phyloP scores from a whole-genome alignment of 768 basidiomycete genomes.

The Xerocomus brunneocitrinus region DNA sequence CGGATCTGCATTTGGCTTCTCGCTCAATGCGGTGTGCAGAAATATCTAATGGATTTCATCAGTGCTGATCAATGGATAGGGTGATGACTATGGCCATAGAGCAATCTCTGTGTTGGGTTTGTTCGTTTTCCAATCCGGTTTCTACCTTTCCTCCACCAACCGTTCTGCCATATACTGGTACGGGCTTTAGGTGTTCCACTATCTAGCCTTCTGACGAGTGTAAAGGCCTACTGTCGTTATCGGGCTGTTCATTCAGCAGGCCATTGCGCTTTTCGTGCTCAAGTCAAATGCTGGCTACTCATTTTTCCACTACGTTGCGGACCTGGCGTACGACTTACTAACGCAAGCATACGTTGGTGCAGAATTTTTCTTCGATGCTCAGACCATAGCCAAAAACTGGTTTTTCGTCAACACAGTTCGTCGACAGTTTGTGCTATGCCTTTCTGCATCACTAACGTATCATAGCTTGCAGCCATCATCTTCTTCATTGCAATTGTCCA shows the following conservation, averaged over 20 bases:
- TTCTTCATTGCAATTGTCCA: slow-evolving; percentile 94
- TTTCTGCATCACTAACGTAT: slow-evolving; percentile 14
- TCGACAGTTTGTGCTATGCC: slow-evolving; percentile 4
- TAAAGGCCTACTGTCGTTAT: slow-evolving; percentile 81
- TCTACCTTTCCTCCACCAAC: slow-evolving; percentile 63
- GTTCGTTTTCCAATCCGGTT: slow-evolving; percentile 70
- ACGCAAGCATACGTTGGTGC: slow-evolving; percentile 64
- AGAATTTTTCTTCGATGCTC: slow-evolving; percentile 75
- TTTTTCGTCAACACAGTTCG: slow-evolving; percentile 79
- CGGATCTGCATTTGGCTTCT: slow-evolving; percentile 84
- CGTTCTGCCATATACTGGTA: slow-evolving; percentile 70
- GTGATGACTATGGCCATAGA: slow-evolving; percentile 69
- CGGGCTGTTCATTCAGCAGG: slow-evolving; percentile 82
- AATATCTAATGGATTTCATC: slow-evolving; percentile 1
- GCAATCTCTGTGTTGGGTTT: slow-evolving; percentile 80
- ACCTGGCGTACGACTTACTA: slow-evolving; percentile 77
- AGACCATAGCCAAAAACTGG: slow-evolving; percentile 65
- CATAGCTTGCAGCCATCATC: slow-evolving; percentile 70
- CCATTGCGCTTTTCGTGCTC: slow-evolving; percentile 83
- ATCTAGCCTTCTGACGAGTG: background rate
- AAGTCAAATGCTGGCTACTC: slow-evolving; percentile 79
- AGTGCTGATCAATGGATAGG: slow-evolving; percentile 33
- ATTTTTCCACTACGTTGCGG: slow-evolving; percentile 81
- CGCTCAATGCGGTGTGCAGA: slow-evolving; percentile 46
- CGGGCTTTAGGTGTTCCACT: slow-evolving; percentile 13